Evolutionary conservation across 2,329 filamentous ascomycete genomes (phyloP).

Genomic region (Calonectria multiphialidica): DNA sequence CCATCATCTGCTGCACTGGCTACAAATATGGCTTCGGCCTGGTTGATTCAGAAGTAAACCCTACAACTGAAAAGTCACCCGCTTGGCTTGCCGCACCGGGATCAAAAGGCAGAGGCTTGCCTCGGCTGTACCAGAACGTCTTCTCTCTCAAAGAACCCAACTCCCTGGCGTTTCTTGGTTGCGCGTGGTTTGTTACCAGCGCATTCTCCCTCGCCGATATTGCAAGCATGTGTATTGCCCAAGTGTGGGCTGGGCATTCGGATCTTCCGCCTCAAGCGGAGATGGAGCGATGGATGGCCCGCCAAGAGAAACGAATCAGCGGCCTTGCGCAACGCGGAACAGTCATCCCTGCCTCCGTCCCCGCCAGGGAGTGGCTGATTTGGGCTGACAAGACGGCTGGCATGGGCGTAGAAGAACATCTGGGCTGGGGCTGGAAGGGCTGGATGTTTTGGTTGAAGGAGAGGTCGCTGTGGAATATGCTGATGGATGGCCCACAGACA

Average conservation of each 20-base stretch:
- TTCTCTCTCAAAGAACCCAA: constrained; percentile 56
- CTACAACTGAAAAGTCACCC: constrained; percentile 25
- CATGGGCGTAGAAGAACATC: constrained; percentile 52
- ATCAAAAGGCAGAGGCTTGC: constrained; percentile 43
- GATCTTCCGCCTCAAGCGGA: constrained; percentile 46
- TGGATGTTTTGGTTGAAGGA: constrained; percentile 57
- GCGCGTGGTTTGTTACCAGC: constrained; percentile 39
- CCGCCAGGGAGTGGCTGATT: constrained; percentile 37
- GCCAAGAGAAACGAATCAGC: constrained; percentile 34
- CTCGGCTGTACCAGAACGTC: constrained; percentile 57
- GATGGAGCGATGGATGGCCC: constrained; percentile 48
- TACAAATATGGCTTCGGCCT: constrained; percentile 49
- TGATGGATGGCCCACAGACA: constrained; percentile 42
- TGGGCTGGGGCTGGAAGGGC: constrained; percentile 54
- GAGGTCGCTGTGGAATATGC: constrained; percentile 50
- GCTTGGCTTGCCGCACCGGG: constrained; percentile 35
- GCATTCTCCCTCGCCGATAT: constrained; percentile 41
- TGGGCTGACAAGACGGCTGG: constrained; percentile 51
- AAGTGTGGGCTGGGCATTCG: constrained; percentile 40
- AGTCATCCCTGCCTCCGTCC: constrained; percentile 38
- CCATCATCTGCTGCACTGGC: constrained; percentile 52
- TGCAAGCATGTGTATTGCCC: constrained; percentile 48
- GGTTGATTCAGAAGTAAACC: constrained; percentile 34
- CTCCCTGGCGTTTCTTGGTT: constrained; percentile 53
- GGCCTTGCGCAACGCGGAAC: constrained; percentile 35